These are phyloP conservation scores for Leccinum aurantiacum DNA, from an alignment of 768 basidiomycete species.

Conservation along the genomic window DNA sequence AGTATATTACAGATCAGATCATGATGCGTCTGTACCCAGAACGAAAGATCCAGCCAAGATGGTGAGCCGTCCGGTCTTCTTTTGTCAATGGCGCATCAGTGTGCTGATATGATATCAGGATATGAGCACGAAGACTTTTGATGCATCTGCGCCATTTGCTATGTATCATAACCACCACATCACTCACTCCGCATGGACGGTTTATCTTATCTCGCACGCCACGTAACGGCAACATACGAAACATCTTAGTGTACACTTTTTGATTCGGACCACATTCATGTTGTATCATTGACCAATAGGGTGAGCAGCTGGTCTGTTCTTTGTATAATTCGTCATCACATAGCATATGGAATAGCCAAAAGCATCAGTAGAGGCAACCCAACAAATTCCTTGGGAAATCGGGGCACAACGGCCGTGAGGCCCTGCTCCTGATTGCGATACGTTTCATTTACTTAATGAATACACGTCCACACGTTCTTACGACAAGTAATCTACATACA, in stretches of 20 bases:
- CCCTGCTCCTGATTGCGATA: background rate
- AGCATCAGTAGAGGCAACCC: background rate
- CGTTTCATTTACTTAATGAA: background rate
- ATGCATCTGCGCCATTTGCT: background rate
- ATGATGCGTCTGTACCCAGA: constrained; percentile 37
- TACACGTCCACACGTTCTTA: background rate
- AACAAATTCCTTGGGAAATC: background rate
- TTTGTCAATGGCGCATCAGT: background rate
- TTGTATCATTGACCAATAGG: constrained; percentile 12
- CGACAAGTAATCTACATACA: too few relatives aligned
- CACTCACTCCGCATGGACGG: background rate
- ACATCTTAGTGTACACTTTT: constrained; percentile 23
- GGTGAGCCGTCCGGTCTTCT: constrained; percentile 19
- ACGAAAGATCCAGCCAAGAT: constrained; percentile 33
- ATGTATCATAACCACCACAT: constrained; percentile 9
- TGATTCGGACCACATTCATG: constrained; percentile 9
- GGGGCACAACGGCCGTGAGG: background rate
- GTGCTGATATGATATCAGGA: background rate
- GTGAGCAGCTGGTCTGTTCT: constrained; percentile 21
- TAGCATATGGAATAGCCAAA: background rate
- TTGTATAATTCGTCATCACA: background rate
- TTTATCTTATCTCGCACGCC: constrained; percentile 12
- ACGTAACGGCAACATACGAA: background rate
- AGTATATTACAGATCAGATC: constrained; percentile 35
- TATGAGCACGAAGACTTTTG: background rate